Evolutionary conservation across 352 stramenopile species (phyloP), one percentile per base, ranked within the genome.

Genomic region (Phytophthora constricta): DNA sequence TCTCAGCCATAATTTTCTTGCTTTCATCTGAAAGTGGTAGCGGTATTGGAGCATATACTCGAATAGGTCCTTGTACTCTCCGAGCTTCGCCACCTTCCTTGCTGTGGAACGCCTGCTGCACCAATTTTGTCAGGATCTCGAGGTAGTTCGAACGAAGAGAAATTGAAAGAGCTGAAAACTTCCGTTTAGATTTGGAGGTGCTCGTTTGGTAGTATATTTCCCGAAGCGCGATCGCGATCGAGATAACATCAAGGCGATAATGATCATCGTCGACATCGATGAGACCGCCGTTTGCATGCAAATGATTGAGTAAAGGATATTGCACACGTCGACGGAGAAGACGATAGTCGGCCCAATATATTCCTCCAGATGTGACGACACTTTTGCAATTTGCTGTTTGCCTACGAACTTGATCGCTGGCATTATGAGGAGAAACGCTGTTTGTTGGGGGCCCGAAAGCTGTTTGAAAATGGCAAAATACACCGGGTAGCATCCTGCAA

Each of bases 271-370:
- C 0, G 65, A 76, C 4, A 65, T 14, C 26, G 51, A 39, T 0
- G 68, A 77, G 16, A 43, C 62, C 0, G 65, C 53, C n/a, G 37
- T 74, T 34, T 81, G 73, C 61, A 81, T 70, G 22, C 65, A 76
- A 2, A 65, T 59, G 0, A 60, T 46, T 13, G 68, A 33, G 43
- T 76, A 81, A 4, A 81, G 19, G 10, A 72, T 47, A 28, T 80
- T 77, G 58, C 68, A 80, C 3, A 77, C 54, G 22, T 80, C 72
- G 11, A 77, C 72, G 0, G 70, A 69, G 19, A 78, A 69, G 8
- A 81, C 60, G 5, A 69, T 48, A 0, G 49, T 68, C 10, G 62
- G 25, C 2, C 68, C 60, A 2, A 80, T 23, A 37, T 63, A 62
- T 14, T 80, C 72, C 4, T 74, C 31, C 10, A 75, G 62, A 31